phyloP scores from a whole-genome alignment of 768 basidiomycete genomes.

The Aureoboletus auriporus region DNA sequence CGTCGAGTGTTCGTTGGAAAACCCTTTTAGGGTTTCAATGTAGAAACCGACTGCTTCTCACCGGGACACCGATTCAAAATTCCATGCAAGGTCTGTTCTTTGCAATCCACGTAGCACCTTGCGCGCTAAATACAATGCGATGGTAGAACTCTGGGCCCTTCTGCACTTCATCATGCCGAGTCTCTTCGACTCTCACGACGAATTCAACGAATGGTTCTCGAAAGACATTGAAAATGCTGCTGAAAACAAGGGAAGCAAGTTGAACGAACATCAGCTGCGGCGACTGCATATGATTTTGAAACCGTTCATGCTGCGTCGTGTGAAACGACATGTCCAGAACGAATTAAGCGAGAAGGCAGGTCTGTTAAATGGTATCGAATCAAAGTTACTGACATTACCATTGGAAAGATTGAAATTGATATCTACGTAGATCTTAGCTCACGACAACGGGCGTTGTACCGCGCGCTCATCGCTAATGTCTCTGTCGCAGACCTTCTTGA shows the following conservation, averaged over 20 bases:
- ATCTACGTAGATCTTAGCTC: constrained; percentile 92
- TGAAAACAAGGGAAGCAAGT: constrained; percentile 85
- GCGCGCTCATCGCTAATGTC: constrained; percentile 85
- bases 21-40: constrained; percentile 94
- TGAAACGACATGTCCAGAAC: constrained; percentile 99
- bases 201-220: constrained; percentile 99
- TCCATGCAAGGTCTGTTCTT: constrained; percentile 87
- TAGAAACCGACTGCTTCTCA: constrained; percentile 89
- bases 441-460: constrained; percentile 87
- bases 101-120: background rate
- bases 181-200: constrained; percentile 97
- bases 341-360: constrained; percentile 96
- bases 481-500: constrained; percentile 92
- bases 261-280: constrained; percentile 93
- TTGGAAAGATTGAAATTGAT: constrained; percentile 89
- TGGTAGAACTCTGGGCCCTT: constrained; percentile 91
- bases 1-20: constrained; percentile 94
- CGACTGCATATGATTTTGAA: constrained; percentile 98
- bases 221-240: constrained; percentile 97
- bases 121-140: constrained; percentile 2
- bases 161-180: constrained; percentile 99
- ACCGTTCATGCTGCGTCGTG: constrained; percentile 96
- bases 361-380: constrained; percentile 42
- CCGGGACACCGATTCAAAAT: constrained; percentile 98
- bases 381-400: constrained; percentile 77